phyloP scores from a whole-genome alignment of 2,329 filamentous ascomycete species.

The Aspergillus arachidicola region DNA sequence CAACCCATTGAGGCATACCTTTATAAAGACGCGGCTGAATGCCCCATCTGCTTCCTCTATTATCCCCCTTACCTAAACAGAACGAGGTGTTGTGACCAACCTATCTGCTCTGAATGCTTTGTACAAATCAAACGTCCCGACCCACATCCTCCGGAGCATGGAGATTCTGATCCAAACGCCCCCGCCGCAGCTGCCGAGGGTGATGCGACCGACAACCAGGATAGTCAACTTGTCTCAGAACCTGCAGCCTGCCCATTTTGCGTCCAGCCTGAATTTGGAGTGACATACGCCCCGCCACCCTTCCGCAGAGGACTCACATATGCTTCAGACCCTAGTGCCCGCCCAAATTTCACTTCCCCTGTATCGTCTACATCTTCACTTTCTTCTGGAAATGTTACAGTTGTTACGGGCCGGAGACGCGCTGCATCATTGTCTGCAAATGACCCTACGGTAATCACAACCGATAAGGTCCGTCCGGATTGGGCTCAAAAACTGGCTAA shows the following conservation, averaged over 20 bases:
- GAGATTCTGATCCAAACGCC: constrained; percentile 48
- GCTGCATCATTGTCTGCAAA: constrained; percentile 76
- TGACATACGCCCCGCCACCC: constrained; percentile 88
- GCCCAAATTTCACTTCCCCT: constrained; percentile 63
- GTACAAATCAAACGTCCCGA: constrained; percentile 97
- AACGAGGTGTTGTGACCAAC: constrained; percentile 92
- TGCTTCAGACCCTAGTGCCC: constrained; percentile 54
- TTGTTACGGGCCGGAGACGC: constrained; percentile 53
- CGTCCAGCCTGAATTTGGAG: constrained; percentile 89
- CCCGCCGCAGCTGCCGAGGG: constrained; percentile 33
- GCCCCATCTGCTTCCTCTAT: constrained; percentile 94
- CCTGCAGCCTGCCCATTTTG: constrained; percentile 93
- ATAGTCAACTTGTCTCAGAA: constrained; percentile 78
- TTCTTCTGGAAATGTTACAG: constrained; percentile 55
- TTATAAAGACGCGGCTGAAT: constrained; percentile 89
- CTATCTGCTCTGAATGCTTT: constrained; percentile 97
- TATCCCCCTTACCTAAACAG: constrained; percentile 94
- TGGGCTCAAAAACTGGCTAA: constrained; percentile 89
- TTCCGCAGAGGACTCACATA: constrained; percentile 84
- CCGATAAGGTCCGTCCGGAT: constrained; percentile 87
- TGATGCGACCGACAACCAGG: constrained; percentile 39
- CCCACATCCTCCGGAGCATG: constrained; percentile 83
- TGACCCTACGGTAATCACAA: constrained; percentile 85
- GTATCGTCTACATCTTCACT: constrained; percentile 87
- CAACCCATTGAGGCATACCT: constrained; percentile 88